These are phyloP conservation scores for Capronia americana DNA, from an alignment of 2,329 filamentous ascomycete genomes.

Conservation along the genomic window DNA sequence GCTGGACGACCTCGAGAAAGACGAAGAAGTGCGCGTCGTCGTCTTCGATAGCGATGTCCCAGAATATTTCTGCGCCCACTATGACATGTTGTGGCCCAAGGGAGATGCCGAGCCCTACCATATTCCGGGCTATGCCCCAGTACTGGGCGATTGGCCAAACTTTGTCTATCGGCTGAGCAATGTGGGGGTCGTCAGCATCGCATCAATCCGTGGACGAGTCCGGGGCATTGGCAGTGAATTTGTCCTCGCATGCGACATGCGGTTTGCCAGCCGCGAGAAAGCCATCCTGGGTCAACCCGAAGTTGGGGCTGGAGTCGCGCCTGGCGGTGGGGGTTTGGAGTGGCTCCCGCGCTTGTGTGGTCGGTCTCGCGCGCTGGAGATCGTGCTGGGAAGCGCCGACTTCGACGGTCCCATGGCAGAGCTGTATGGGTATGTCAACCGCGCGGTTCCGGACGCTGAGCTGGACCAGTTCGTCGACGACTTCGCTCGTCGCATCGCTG, in stretches of 20 bases:
- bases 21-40: constrained; percentile 7
- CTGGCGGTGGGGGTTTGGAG: constrained; percentile 6
- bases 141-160: not conserved
- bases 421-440: constrained; percentile 3
- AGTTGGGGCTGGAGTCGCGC: constrained; percentile 8
- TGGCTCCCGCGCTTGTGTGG: constrained; percentile 7
- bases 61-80: constrained; percentile 13
- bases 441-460: not conserved
- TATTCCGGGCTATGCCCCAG: constrained; percentile 6
- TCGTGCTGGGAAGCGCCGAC: constrained; percentile 8
- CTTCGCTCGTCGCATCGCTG: constrained; percentile 9
- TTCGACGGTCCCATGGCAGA: constrained; percentile 6
- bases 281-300: constrained; percentile 9
- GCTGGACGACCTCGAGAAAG: constrained; percentile 12
- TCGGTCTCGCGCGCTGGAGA: constrained; percentile 9
- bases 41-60: constrained; percentile 15
- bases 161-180: constrained; percentile 5
- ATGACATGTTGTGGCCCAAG: constrained; percentile 13
- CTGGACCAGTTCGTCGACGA: constrained; percentile 4
- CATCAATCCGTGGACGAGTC: constrained; percentile 11
- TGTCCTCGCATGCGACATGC: constrained; percentile 9
- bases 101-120: not conserved
- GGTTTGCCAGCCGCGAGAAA: constrained; percentile 9
- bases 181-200: constrained; percentile 9
- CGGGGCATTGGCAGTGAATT: constrained; percentile 9